Percentiles rank a stretch among this genome's conserved stretches.
Evolutionary conservation across 2,329 filamentous ascomycete genomes (phyloP).

Genomic region (Gnomoniopsis smithogilvyi): DNA sequence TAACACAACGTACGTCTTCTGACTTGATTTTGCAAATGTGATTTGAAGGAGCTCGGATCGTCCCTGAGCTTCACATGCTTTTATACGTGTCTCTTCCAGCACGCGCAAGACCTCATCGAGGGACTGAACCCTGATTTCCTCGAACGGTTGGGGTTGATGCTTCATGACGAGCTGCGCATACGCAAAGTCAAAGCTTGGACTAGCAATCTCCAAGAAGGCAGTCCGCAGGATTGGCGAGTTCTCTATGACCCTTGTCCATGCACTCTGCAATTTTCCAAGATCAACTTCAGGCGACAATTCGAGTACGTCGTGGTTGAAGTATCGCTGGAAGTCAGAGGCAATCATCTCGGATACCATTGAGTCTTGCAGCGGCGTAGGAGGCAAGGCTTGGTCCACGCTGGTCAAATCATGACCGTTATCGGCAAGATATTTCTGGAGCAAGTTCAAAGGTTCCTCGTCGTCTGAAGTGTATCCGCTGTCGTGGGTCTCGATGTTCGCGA

Average conservation of each 20-base stretch:
- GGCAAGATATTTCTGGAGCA: conserved; percentile 37
- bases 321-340: conserved; percentile 67
- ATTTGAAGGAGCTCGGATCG: conserved; percentile 46
- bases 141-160: conserved; percentile 20
- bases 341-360: conserved; percentile 82
- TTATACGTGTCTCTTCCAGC: conserved; percentile 33
- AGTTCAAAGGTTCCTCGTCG: conserved; percentile 25
- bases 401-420: conserved; percentile 31
- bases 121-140: conserved; percentile 22
- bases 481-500: not conserved
- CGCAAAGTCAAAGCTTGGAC: conserved; percentile 49
- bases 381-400: conserved; percentile 59
- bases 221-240: conserved; percentile 72
- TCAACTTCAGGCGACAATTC: conserved; percentile 56
- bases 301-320: conserved; percentile 83
- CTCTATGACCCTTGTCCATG: conserved; percentile 60
- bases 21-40: conserved; percentile 33
- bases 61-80: conserved; percentile 36
- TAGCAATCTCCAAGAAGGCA: conserved; percentile 64
- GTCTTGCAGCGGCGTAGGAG: conserved; percentile 81
- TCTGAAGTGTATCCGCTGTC: conserved; percentile 14
- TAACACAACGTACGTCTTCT: conserved; percentile 48
- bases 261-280: conserved; percentile 49
- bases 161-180: conserved; percentile 48
- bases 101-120: conserved; percentile 33